These are phyloP conservation scores for Trypethelium eluteriae DNA, from an alignment of 495 filamentous ascomycete species.

Conservation along the genomic window DNA sequence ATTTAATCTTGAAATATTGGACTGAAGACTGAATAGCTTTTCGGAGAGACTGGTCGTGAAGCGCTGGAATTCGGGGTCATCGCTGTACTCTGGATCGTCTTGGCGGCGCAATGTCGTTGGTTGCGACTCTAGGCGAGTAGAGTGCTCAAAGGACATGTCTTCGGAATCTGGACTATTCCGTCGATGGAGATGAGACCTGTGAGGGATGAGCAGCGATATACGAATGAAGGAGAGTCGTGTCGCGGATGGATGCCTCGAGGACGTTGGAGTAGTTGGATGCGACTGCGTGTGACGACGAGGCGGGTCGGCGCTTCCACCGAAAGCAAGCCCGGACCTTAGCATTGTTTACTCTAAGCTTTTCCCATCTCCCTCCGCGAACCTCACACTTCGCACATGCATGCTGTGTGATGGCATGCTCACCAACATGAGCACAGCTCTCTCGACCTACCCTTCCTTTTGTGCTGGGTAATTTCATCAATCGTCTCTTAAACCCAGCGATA, in stretches of 20 bases:
- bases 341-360: conserved; percentile 4
- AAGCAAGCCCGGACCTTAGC: background rate
- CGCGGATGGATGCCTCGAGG: conserved; percentile 4
- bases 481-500: background rate
- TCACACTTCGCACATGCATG: background rate
- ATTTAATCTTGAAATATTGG: conserved; percentile 72
- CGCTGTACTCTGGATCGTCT: conserved; percentile 66
- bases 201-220: conserved; percentile 3
- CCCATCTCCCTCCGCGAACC: background rate
- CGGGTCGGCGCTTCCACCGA: background rate
- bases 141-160: conserved; percentile 84
- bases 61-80: conserved; percentile 86
- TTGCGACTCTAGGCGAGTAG: conserved; percentile 76
- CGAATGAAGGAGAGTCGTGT: conserved; percentile 13
- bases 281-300: conserved; percentile 5
- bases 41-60: conserved; percentile 74
- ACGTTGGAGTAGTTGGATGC: conserved; percentile 9
- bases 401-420: background rate
- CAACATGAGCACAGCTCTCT: background rate
- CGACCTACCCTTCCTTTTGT: background rate
- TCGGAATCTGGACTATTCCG: background rate
- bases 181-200: conserved; percentile 27
- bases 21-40: conserved; percentile 77
- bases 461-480: background rate
- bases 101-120: conserved; percentile 56